Evolutionary conservation across 179 eudicot species (phyloP).

Genomic region (Spergularia azorica): DNA sequence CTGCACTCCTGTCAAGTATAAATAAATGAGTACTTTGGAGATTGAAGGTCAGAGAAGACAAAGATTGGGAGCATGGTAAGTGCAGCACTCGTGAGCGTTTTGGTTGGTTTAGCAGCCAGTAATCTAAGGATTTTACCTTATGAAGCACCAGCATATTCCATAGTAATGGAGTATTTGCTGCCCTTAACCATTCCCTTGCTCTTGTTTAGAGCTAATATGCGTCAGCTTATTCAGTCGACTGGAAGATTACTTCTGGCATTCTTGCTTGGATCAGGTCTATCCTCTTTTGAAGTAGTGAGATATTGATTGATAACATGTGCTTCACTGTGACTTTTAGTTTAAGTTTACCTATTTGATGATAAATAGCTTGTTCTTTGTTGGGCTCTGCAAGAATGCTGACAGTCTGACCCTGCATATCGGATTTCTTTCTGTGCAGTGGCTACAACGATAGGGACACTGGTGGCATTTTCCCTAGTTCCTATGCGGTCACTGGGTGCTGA

Average conservation of each 20-base stretch:
- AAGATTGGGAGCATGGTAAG: conserved; percentile 77
- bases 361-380: no score
- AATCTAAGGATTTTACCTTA: conserved; percentile 71
- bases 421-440: conserved; percentile 46
- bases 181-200: conserved; percentile 72
- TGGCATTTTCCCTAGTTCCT: conserved; percentile 67
- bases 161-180: conserved; percentile 55
- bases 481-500: conserved; percentile 83
- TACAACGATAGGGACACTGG: conserved; percentile 64
- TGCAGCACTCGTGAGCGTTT: conserved; percentile 74
- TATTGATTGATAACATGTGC: background rate
- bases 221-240: conserved; percentile 49
- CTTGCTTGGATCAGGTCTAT: conserved; percentile 71
- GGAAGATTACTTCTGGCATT: conserved; percentile 64
- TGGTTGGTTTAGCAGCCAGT: conserved; percentile 76
- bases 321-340: background rate
- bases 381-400: background rate
- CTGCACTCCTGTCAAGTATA: conserved; percentile 18
- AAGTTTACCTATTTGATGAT: background rate
- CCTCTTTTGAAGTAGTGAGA: background rate
- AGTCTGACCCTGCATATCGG: background rate
- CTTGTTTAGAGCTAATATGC: conserved; percentile 73
- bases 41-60: conserved; percentile 78
- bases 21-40: conserved; percentile 31
- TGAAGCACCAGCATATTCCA: conserved; percentile 63